phyloP scores from a whole-genome alignment of 2,329 filamentous ascomycete genomes.

The Hypoxylon sp. region DNA sequence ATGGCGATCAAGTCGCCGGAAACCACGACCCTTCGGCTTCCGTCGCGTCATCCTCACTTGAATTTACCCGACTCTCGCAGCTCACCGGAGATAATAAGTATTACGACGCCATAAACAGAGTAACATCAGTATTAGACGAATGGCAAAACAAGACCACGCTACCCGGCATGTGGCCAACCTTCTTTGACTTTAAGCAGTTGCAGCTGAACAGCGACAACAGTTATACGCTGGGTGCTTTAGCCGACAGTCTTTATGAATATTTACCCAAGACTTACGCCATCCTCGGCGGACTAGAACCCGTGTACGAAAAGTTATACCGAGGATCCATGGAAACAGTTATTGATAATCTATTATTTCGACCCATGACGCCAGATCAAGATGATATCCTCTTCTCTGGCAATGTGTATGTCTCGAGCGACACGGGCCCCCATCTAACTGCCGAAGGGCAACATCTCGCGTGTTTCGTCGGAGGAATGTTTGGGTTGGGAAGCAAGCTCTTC shows the following conservation, averaged over 20 bases:
- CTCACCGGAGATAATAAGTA: conserved; percentile 74
- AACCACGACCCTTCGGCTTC: conserved; percentile 50
- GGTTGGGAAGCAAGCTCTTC: conserved; percentile 56
- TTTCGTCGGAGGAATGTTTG: conserved; percentile 60
- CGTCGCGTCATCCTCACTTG: conserved; percentile 70
- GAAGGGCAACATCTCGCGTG: conserved; percentile 56
- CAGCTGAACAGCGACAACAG: conserved; percentile 49
- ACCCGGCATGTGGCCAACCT: conserved; percentile 78
- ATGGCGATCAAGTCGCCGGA: conserved; percentile 47
- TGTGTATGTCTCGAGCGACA: conserved; percentile 40
- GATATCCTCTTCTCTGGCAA: conserved; percentile 71
- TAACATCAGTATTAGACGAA: conserved; percentile 74
- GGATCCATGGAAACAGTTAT: conserved; percentile 66
- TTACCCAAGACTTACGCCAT: conserved; percentile 70
- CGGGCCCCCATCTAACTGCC: conserved; percentile 42
- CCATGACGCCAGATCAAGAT: conserved; percentile 67
- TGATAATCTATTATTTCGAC: conserved; percentile 73
- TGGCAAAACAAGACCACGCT: conserved; percentile 74
- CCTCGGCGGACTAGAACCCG: conserved; percentile 66
- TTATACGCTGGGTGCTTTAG: conserved; percentile 63
- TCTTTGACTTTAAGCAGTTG: conserved; percentile 66
- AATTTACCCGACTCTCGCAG: conserved; percentile 76
- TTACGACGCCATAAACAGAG: conserved; percentile 77
- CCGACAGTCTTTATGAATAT: conserved; percentile 68
- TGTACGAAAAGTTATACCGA: conserved; percentile 73